Conservation (phyloP, 495 filamentous ascomycete genomes). For the Daldinia vernicosa region DNA sequence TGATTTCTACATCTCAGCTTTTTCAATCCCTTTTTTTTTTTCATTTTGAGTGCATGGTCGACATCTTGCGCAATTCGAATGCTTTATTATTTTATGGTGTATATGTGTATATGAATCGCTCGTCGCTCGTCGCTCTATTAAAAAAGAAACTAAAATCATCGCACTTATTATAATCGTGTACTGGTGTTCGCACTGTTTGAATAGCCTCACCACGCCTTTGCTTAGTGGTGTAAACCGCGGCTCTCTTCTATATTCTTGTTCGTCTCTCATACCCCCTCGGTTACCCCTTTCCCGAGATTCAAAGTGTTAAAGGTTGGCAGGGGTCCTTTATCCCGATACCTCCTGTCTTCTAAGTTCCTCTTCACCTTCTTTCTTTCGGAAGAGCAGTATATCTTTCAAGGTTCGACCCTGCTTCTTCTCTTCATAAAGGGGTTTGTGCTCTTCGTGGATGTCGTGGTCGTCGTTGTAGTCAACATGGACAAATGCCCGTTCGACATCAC, state of each 20-base stretch:
- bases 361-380: conserved; percentile 48
- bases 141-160: background rate
- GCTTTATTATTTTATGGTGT: background rate
- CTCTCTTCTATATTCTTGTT: conserved; percentile 4
- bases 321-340: background rate
- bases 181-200: background rate
- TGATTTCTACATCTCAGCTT: background rate
- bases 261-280: background rate
- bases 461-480: conserved; percentile 66
- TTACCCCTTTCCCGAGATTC: background rate
- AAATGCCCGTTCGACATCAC: conserved; percentile 64
- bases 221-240: conserved; percentile 5
- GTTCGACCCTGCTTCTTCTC: conserved; percentile 44
- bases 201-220: background rate
- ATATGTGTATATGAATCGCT: background rate
- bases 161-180: conserved; percentile 2
- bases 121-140: background rate
- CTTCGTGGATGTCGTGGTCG: conserved; percentile 58
- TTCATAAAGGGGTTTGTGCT: conserved; percentile 65
- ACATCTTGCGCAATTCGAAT: background rate
- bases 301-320: background rate
- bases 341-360: conserved; percentile 21
- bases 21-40: background rate
- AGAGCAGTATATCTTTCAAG: conserved; percentile 52
- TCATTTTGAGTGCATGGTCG: no score